Conservation (phyloP, 495 filamentous ascomycete species). For the Podospora appendiculata region DNA sequence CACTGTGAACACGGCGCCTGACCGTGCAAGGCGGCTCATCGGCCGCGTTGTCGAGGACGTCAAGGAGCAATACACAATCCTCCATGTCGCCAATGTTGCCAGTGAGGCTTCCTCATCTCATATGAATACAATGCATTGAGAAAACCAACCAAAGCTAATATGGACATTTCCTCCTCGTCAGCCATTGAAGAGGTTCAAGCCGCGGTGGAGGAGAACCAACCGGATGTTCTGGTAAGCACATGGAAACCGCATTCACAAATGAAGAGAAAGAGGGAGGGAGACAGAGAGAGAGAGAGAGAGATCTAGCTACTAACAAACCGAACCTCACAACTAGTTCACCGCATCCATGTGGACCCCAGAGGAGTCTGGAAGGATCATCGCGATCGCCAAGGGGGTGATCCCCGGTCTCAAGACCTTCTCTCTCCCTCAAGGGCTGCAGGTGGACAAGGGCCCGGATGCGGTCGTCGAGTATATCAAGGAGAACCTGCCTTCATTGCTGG, state of each 20-base stretch:
- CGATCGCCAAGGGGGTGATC: constrained; percentile 40
- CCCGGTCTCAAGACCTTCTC: constrained; percentile 48
- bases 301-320: not conserved
- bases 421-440: constrained; percentile 56
- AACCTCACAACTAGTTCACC: constrained; percentile 42
- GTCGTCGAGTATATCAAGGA: constrained; percentile 57
- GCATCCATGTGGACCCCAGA: constrained; percentile 63
- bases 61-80: constrained; percentile 52
- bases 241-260: too few species aligned
- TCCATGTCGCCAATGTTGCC: constrained; percentile 50
- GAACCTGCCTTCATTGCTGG: constrained; percentile 47
- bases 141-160: too few species aligned
- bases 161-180: not conserved
- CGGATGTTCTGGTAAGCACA: constrained; percentile 23
- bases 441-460: constrained; percentile 55
- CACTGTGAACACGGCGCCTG: constrained; percentile 62
- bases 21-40: constrained; percentile 54
- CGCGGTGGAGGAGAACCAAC: constrained; percentile 13
- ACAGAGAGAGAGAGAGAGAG: too few species aligned
- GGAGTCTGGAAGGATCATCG: constrained; percentile 46
- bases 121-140: not conserved
- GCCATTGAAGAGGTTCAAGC: constrained; percentile 21
- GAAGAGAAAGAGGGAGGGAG: too few species aligned
- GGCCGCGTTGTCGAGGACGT: constrained; percentile 50
- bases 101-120: constrained; percentile 28